A percentile compares a stretch with the other conserved stretches of the same genome.
These are phyloP conservation scores for Colletotrichum viniferum DNA, from an alignment of 2,329 filamentous ascomycete species.

Conservation along the genomic window DNA sequence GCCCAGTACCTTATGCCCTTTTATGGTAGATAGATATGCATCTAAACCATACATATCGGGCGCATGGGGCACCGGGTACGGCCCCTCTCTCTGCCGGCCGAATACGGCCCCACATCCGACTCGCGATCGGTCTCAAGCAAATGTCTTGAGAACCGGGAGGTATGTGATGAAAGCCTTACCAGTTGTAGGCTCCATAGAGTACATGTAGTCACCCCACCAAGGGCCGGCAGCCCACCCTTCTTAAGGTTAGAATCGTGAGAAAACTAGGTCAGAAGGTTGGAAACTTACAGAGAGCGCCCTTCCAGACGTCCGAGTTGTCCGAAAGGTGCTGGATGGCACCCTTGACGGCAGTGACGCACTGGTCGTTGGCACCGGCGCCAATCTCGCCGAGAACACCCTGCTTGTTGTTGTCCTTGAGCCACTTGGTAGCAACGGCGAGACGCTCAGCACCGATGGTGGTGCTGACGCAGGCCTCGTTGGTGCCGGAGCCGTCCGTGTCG, in stretches of 20 bases:
- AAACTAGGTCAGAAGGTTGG: background rate
- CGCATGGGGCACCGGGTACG: background rate
- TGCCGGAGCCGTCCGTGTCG: conserved; percentile 52
- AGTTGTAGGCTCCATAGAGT: conserved; percentile 40
- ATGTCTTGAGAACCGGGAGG: conserved; percentile 13
- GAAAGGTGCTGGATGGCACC: conserved; percentile 52
- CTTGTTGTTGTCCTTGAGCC: conserved; percentile 55
- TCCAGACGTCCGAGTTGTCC: conserved; percentile 56
- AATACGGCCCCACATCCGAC: background rate
- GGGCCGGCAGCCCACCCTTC: conserved; percentile 50
- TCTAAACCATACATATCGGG: background rate
- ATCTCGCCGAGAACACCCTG: conserved; percentile 55
- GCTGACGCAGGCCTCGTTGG: conserved; percentile 44
- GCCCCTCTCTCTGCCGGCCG: background rate
- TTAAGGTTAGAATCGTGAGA: background rate
- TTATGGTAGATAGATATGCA: background rate
- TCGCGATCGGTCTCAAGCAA: background rate
- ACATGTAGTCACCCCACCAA: conserved; percentile 54
- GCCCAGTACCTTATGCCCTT: background rate
- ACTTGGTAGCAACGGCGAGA: conserved; percentile 47
- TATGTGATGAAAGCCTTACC: conserved; percentile 36
- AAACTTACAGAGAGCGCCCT: conserved; percentile 31
- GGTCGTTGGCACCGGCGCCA: conserved; percentile 49
- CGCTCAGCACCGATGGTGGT: conserved; percentile 47
- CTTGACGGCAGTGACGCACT: conserved; percentile 51